Evolutionary conservation across 768 basidiomycete species (phyloP).

Genomic region (Phaeotremella skinneri): DNA sequence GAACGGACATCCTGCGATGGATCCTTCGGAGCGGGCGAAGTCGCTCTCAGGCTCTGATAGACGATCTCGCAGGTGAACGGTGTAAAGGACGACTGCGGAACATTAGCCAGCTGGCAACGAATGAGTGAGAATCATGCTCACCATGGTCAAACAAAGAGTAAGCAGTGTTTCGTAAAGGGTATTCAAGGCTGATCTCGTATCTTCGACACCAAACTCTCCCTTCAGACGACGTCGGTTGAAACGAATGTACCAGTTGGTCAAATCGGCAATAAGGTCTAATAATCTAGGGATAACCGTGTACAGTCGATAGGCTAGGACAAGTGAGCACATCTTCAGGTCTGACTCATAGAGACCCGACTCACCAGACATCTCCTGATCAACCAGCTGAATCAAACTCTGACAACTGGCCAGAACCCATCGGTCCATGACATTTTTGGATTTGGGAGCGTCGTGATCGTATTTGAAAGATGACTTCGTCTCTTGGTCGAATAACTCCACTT

Average conservation of each 20-base stretch:
- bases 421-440: constrained; percentile 94
- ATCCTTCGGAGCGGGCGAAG: constrained; percentile 57
- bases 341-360: constrained; percentile 22
- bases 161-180: constrained; percentile 93
- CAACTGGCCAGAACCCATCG: constrained; percentile 98
- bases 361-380: constrained; percentile 90
- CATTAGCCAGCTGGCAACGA: not conserved
- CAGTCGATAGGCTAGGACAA: constrained; percentile 68
- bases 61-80: constrained; percentile 96
- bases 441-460: constrained; percentile 80
- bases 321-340: not conserved
- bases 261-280: constrained; percentile 85
- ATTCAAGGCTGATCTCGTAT: constrained; percentile 83
- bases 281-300: constrained; percentile 97
- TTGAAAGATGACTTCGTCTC: constrained; percentile 70
- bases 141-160: constrained; percentile 93
- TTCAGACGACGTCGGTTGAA: constrained; percentile 95
- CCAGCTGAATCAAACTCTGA: constrained; percentile 88
- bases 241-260: constrained; percentile 99
- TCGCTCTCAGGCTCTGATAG: constrained; percentile 88
- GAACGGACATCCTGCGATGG: constrained; percentile 76
- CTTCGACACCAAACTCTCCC: constrained; percentile 86
- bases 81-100: constrained; percentile 83
- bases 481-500: constrained; percentile 82
- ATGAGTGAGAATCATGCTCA: constrained; percentile 50